Base-by-base conservation (phyloP, 1,139 yeast genomes). In the Hyphopichia buzzinii region DNA sequence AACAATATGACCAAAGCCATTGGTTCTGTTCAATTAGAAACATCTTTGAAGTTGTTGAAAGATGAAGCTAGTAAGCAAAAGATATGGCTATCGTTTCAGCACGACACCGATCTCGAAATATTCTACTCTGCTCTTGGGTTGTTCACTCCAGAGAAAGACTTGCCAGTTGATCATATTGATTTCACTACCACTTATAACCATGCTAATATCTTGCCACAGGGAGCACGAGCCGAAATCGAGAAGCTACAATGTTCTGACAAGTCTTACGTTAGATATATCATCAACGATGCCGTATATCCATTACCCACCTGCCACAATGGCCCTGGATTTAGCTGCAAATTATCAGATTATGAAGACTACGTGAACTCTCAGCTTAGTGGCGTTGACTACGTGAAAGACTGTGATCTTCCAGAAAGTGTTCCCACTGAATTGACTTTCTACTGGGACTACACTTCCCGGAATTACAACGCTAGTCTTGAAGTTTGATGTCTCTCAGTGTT, bases 211-310 rank as follows among this genome's bases (percentile, higher is more conserved):
- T 68, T 72, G 4, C 84, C 84, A 10, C 78, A 75, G 72, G 81
- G 81, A 26, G 77, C 79, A 3, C 63, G 79, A 39, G 50, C 77
- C 14, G 59, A 73, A 27, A 54, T 76, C 19, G 85, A 79, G 53
- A 65, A 73, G 45, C 58, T 66, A 37, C 47, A 47, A 11, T 75
- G 80, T 52, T 35, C 40, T 2, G 62, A 71, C 8, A 51, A 53
- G 7, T 46, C 64, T 3, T 80, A 59, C 44, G 74, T 79, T 8
- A 60, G 84, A 40, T 58, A 67, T 28, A 49, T 78, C 10, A 54
- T 78, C 22, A 79, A 79, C 50, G 84, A 78, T 41, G 78, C 82
- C 0, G 83, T 79, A 2, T 48, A 72, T 13, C 84, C 84, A 3
- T 55, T 77, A 32, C 67, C 65, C 26, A 53, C 53, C 16, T 80